These are phyloP conservation scores for Hyaloscypha variabilis DNA, from an alignment of 495 filamentous ascomycete species.

Conservation along the genomic window DNA sequence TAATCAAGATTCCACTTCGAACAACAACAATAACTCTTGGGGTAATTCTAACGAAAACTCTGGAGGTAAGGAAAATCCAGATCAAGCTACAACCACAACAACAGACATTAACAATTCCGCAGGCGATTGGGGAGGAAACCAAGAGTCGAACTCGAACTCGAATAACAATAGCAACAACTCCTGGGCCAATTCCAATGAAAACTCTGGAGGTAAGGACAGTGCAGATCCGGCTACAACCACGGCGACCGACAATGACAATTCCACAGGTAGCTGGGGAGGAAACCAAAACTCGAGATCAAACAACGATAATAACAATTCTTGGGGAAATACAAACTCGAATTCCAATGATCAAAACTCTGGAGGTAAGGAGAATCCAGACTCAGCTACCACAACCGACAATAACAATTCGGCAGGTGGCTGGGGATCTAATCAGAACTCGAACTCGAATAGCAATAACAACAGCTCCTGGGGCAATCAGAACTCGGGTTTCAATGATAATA, in stretches of 20 bases:
- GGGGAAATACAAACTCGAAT: not conserved
- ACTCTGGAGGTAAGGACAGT: not conserved
- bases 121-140: too few relatives aligned
- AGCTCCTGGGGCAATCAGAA: not conserved
- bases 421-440: not conserved
- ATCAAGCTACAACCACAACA: too few relatives aligned
- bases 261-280: not conserved
- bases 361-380: not conserved
- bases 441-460: slow-evolving; percentile 17
- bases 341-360: slow-evolving; percentile 14
- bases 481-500: not conserved
- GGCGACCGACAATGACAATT: slow-evolving; percentile 6
- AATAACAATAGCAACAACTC: slow-evolving; percentile 10
- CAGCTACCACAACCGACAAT: slow-evolving; percentile 1
- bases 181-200: slow-evolving; percentile 8
- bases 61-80: too few relatives aligned
- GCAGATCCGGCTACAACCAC: not conserved
- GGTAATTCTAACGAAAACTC: too few relatives aligned
- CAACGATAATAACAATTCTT: slow-evolving; percentile 9
- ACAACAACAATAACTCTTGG: slow-evolving; percentile 10
- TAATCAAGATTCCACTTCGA: not conserved
- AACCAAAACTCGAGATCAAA: not conserved
- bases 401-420: slow-evolving; percentile 9
- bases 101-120: too few relatives aligned
- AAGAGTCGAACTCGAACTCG: not conserved